phyloP scores from a whole-genome alignment of 2,329 filamentous ascomycete genomes.

The Curvularia sp. region DNA sequence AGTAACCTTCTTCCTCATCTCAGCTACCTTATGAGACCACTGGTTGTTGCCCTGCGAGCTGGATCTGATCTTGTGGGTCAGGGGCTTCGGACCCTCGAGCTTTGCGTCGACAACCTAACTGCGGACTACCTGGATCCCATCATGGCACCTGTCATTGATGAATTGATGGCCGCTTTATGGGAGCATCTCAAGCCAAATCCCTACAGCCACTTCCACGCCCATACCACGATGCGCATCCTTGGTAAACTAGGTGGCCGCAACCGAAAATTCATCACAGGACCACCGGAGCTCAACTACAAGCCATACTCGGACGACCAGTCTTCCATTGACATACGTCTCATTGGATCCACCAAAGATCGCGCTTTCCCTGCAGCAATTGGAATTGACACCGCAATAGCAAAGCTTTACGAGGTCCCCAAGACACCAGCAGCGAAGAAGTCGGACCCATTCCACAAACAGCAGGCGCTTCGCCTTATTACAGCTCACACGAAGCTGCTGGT shows the following conservation, averaged over 20 bases:
- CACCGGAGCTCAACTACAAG: constrained; percentile 82
- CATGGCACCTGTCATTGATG: constrained; percentile 98
- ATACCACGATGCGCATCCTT: constrained; percentile 96
- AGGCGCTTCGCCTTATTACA: constrained; percentile 86
- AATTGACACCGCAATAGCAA: constrained; percentile 86
- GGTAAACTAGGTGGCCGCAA: constrained; percentile 96
- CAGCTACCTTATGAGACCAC: constrained; percentile 93
- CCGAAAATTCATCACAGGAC: constrained; percentile 90
- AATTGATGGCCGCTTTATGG: constrained; percentile 96
- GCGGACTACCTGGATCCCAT: constrained; percentile 98
- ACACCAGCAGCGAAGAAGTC: constrained; percentile 66
- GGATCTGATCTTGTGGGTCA: constrained; percentile 95
- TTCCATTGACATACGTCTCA: constrained; percentile 86
- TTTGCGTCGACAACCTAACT: constrained; percentile 97
- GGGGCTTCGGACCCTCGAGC: constrained; percentile 87
- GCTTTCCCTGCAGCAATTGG: constrained; percentile 87
- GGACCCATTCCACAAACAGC: constrained; percentile 89
- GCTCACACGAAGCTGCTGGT: constrained; percentile 90
- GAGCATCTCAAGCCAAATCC: constrained; percentile 93
- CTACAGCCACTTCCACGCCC: constrained; percentile 96
- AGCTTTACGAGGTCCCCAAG: constrained; percentile 81
- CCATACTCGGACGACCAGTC: constrained; percentile 85
- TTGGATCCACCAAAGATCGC: constrained; percentile 86
- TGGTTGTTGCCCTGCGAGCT: constrained; percentile 92
- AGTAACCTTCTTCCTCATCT: constrained; percentile 95